Evolutionary conservation across 768 basidiomycete genomes (phyloP).

Genomic region (Tephrocybe sp.): DNA sequence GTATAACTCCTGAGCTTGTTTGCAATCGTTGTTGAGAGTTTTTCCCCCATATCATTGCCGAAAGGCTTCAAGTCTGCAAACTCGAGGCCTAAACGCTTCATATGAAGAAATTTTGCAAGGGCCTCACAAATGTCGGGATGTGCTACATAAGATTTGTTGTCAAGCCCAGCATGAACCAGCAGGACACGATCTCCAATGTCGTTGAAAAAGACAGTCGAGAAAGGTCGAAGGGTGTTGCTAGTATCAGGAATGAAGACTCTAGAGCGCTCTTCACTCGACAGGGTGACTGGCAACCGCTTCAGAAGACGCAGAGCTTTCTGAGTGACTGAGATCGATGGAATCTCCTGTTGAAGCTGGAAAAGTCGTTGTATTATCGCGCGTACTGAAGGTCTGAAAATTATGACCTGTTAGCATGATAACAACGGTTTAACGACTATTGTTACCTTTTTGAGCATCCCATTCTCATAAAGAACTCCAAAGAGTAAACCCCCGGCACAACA

Average conservation of each 20-base stretch:
- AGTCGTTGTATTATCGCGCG: constrained; percentile 20
- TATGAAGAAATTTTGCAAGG: constrained; percentile 28
- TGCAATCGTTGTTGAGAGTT: constrained; percentile 40
- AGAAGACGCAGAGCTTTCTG: constrained; percentile 29
- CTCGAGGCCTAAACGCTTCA: constrained; percentile 35
- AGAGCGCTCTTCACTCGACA: constrained; percentile 7
- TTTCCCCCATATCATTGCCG: constrained; percentile 41
- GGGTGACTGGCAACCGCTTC: constrained; percentile 21
- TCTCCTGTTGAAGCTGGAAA: neutral
- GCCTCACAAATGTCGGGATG: constrained; percentile 31
- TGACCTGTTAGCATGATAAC: neutral
- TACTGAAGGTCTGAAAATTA: constrained; percentile 28
- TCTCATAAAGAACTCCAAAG: constrained; percentile 22
- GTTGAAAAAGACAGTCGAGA: constrained; percentile 35
- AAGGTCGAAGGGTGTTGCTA: constrained; percentile 23
- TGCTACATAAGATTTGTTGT: constrained; percentile 21
- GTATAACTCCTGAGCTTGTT: constrained; percentile 42
- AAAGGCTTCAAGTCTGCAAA: constrained; percentile 26
- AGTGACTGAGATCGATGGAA: constrained; percentile 9
- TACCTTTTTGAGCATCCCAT: constrained; percentile 43
- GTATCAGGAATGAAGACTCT: constrained; percentile 37
- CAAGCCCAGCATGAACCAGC: constrained; percentile 21
- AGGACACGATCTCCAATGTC: constrained; percentile 35
- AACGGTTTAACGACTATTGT: neutral
- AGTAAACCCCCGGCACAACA: constrained; percentile 17